Evolutionary conservation across 306 rosid species (phyloP).

Genomic region (Vigna trinervia): DNA sequence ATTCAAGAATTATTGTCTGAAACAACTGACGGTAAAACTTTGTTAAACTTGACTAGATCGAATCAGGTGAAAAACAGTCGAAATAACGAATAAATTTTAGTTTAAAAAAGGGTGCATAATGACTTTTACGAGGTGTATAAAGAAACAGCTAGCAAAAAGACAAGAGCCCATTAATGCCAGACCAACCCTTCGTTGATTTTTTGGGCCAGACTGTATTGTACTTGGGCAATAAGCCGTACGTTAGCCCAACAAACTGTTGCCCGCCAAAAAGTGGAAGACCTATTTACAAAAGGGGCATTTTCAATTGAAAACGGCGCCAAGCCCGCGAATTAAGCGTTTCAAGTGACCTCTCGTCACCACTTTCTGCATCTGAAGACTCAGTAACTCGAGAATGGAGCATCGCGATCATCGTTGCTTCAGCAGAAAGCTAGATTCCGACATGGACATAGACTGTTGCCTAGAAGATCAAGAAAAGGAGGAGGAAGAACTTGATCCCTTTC

Average conservation of each 20-base stretch:
- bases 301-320: slow-evolving; percentile 49
- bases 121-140: too few relatives aligned
- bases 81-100: too few relatives aligned
- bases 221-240: background rate
- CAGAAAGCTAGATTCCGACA: slow-evolving; percentile 44
- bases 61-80: too few relatives aligned
- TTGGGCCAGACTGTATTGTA: background rate
- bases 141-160: background rate
- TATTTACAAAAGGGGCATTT: background rate
- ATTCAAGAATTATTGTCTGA: too few relatives aligned
- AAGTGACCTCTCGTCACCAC: background rate
- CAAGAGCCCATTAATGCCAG: background rate
- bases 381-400: slow-evolving; percentile 33
- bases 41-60: too few relatives aligned
- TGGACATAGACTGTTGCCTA: slow-evolving; percentile 57
- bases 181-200: background rate
- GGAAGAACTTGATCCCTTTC: slow-evolving; percentile 71
- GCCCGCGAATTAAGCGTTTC: background rate
- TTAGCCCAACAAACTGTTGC: slow-evolving; percentile 17
- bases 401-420: background rate
- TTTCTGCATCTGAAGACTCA: slow-evolving; percentile 16
- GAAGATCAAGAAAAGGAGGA: slow-evolving; percentile 23
- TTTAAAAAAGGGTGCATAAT: too few relatives aligned
- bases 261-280: slow-evolving; percentile 40
- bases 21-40: too few relatives aligned